Conservation (phyloP, 139 green algal species). For the Micromonas pusilla region DNA sequence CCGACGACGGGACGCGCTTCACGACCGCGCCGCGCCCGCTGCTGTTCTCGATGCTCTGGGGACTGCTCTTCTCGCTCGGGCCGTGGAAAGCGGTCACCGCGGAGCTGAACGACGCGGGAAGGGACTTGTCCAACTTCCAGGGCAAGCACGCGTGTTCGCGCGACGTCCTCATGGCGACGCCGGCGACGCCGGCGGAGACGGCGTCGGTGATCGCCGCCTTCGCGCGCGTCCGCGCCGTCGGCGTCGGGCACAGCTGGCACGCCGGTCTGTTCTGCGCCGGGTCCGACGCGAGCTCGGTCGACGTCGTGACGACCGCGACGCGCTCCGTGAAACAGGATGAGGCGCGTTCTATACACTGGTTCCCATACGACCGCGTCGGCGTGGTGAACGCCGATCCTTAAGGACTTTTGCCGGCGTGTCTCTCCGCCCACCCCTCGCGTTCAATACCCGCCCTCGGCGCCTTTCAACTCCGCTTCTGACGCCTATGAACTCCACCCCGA, state of each 20-base stretch:
- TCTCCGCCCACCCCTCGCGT: too few relatives aligned
- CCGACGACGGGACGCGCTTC: too few relatives aligned
- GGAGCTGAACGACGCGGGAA: not conserved
- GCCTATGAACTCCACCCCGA: too few relatives aligned
- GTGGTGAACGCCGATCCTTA: too few relatives aligned
- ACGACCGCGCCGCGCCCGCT: too few relatives aligned
- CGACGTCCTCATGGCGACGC: constrained; percentile 48
- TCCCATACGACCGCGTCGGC: not conserved
- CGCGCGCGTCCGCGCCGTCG: constrained; percentile 34
- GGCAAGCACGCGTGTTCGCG: constrained; percentile 49
- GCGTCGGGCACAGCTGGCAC: constrained; percentile 47
- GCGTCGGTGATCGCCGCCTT: constrained; percentile 34
- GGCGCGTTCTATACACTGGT: not conserved
- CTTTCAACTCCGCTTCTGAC: too few relatives aligned
- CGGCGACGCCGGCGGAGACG: constrained; percentile 41
- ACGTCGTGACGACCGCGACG: constrained; percentile 56
- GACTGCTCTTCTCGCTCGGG: too few relatives aligned
- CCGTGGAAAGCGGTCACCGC: not conserved
- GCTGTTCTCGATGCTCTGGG: not conserved
- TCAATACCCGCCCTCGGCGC: too few relatives aligned
- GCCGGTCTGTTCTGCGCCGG: not conserved
- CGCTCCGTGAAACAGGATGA: too few relatives aligned
- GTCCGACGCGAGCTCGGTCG: constrained; percentile 36
- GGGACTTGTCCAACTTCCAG: constrained; percentile 52
- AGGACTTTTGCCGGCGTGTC: too few relatives aligned